Conservation (phyloP, 768 basidiomycete species). For the Hericium rajendrae region DNA sequence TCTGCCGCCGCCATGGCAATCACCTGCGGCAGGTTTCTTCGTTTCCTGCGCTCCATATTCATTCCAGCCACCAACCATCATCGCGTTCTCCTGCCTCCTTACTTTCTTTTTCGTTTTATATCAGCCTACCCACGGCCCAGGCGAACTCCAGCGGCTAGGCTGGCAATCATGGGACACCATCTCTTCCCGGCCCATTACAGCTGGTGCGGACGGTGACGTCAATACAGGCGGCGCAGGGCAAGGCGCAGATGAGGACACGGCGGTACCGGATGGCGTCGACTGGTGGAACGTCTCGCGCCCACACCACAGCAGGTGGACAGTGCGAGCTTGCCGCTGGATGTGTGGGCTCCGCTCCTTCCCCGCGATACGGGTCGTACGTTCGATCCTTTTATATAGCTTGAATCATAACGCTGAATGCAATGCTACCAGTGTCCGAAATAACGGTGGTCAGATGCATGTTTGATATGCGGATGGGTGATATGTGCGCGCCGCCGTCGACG, state of each 20-base stretch:
- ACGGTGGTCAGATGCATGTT: constrained; percentile 58
- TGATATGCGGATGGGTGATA: constrained; percentile 43
- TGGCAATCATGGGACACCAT: constrained; percentile 87
- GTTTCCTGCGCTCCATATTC: constrained; percentile 44
- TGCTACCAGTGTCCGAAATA: constrained; percentile 66
- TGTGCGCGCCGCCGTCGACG: constrained; percentile 65
- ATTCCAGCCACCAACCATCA: constrained; percentile 50
- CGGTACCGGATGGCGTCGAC: constrained; percentile 32
- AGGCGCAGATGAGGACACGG: not conserved
- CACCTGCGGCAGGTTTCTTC: constrained; percentile 29
- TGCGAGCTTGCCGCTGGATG: constrained; percentile 69
- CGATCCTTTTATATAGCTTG: not conserved
- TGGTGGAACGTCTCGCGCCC: constrained; percentile 59
- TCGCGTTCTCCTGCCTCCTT: constrained; percentile 64
- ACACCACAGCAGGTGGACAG: constrained; percentile 34
- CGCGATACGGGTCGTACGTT: constrained; percentile 69
- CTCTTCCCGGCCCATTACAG: constrained; percentile 18
- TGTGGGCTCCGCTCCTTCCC: constrained; percentile 67
- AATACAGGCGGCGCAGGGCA: constrained; percentile 2
- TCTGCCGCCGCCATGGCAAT: constrained; percentile 15
- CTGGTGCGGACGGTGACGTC: constrained; percentile 11
- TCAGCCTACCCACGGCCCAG: constrained; percentile 68
- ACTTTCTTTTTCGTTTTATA: constrained; percentile 74
- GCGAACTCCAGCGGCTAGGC: constrained; percentile 60
- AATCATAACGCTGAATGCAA: not conserved